Percentiles rank a stretch among this genome's conserved stretches.
Conservation (phyloP, 2,329 filamentous ascomycete genomes). For the Phoma herbarum region DNA sequence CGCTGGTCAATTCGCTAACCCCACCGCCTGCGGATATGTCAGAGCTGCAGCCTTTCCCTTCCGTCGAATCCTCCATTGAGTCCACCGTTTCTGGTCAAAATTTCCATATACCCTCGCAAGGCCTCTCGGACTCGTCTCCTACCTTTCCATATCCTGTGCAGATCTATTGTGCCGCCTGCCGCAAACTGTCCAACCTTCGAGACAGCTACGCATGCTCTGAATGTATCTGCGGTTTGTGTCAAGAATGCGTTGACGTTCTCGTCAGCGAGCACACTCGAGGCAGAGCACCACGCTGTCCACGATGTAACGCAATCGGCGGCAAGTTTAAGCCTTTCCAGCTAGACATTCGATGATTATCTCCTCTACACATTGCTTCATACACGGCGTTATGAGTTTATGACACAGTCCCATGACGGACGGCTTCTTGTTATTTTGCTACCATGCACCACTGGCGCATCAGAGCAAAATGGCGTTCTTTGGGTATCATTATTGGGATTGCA, state of each 20-base stretch:
- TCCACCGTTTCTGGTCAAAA: slow-evolving; percentile 74
- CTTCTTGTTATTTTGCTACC: slow-evolving; percentile 16
- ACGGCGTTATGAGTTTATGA: slow-evolving; percentile 27
- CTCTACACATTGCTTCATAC: slow-evolving; percentile 15
- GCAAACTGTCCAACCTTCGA: slow-evolving; percentile 76
- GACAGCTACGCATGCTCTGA: slow-evolving; percentile 95
- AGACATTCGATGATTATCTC: slow-evolving; percentile 71
- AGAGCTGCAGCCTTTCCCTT: slow-evolving; percentile 78
- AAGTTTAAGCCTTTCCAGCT: slow-evolving; percentile 87
- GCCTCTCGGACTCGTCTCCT: slow-evolving; percentile 69
- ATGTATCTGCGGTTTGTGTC: slow-evolving; percentile 92
- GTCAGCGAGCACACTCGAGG: slow-evolving; percentile 76
- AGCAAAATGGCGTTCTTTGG: slow-evolving; percentile 29
- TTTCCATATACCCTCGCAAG: slow-evolving; percentile 65
- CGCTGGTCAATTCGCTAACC: slow-evolving; percentile 88
- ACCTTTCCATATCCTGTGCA: slow-evolving; percentile 65
- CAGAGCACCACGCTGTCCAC: slow-evolving; percentile 75
- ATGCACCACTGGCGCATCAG: slow-evolving; percentile 30
- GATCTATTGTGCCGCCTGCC: slow-evolving; percentile 92
- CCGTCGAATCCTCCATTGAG: slow-evolving; percentile 81
- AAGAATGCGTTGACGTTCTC: slow-evolving; percentile 83
- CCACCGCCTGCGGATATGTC: slow-evolving; percentile 68
- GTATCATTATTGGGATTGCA: slow-evolving; percentile 22
- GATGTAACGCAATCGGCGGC: slow-evolving; percentile 79
- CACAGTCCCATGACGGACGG: slow-evolving; percentile 8